Conservation (phyloP, 495 filamentous ascomycete species). For the Tuber aestivum region DNA sequence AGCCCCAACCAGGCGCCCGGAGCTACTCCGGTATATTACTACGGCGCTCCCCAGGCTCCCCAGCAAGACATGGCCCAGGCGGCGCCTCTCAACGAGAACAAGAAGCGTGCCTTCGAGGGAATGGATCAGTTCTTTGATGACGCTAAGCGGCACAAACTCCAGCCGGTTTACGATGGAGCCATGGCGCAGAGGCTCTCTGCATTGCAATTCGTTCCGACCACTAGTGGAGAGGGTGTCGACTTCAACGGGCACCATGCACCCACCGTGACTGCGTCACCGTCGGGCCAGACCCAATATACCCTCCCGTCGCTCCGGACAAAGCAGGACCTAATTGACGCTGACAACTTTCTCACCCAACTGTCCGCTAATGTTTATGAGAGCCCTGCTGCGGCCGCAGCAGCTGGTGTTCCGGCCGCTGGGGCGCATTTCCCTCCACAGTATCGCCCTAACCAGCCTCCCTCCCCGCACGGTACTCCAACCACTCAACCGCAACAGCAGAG, state of each 20-base stretch:
- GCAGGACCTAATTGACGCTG: conserved; percentile 82
- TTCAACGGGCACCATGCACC: conserved; percentile 36
- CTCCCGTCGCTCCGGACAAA: conserved; percentile 84
- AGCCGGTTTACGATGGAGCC: conserved; percentile 55
- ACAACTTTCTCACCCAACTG: conserved; percentile 90
- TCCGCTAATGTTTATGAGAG: conserved; percentile 91
- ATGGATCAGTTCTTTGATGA: conserved; percentile 91
- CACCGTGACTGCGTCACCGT: conserved; percentile 36
- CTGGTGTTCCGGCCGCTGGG: conserved; percentile 64
- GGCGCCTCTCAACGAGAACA: conserved; percentile 50
- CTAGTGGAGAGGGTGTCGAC: conserved; percentile 38
- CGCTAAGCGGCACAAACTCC: conserved; percentile 79
- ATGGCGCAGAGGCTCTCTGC: conserved; percentile 42
- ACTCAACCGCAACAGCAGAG: conserved; percentile 32
- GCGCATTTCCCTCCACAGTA: conserved; percentile 59
- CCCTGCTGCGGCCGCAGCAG: conserved; percentile 68
- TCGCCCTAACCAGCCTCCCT: conserved; percentile 64
- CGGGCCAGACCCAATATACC: conserved; percentile 59
- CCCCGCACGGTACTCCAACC: conserved; percentile 48
- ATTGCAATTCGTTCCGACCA: conserved; percentile 39
- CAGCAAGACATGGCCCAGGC: conserved; percentile 41
- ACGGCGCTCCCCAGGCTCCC: conserved; percentile 22
- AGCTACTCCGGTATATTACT: conserved; percentile 34
- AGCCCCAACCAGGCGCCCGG: conserved; percentile 26
- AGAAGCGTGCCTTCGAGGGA: conserved; percentile 79